Evolutionary conservation across 257 asterid species (phyloP).

Genomic region (Eustoma russellianum): DNA sequence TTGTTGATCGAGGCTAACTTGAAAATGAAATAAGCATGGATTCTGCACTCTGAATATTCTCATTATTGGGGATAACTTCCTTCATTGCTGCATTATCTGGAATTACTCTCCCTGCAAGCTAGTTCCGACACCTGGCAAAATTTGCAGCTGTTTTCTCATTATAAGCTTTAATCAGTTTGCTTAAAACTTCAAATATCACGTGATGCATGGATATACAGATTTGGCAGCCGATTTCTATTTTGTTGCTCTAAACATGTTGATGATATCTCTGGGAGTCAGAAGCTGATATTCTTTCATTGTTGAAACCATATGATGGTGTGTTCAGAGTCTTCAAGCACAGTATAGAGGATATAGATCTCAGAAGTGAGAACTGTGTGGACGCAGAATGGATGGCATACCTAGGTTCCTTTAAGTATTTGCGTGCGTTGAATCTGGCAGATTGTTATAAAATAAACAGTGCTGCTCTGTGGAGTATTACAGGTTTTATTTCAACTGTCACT

Average conservation of each 20-base stretch:
- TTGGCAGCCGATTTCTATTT: neutral
- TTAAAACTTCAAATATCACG: neutral
- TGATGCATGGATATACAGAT: neutral
- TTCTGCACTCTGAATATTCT: too few relatives aligned
- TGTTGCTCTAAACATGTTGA: neutral
- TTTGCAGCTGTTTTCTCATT: too few relatives aligned
- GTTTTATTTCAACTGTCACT: slow-evolving; percentile 19
- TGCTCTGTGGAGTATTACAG: slow-evolving; percentile 77
- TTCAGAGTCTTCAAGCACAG: slow-evolving; percentile 72
- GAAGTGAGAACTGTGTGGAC: slow-evolving; percentile 62
- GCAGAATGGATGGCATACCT: slow-evolving; percentile 98
- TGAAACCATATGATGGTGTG: slow-evolving; percentile 14
- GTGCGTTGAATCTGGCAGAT: slow-evolving; percentile 53
- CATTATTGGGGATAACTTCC: too few relatives aligned
- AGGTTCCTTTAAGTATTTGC: slow-evolving; percentile 70
- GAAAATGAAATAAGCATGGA: too few relatives aligned
- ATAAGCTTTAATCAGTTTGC: neutral
- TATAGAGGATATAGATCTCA: slow-evolving; percentile 58
- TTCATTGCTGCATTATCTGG: too few relatives aligned
- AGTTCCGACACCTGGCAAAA: too few relatives aligned
- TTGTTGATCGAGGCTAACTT: too few relatives aligned
- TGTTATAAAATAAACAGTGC: slow-evolving; percentile 69
- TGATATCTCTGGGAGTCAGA: too few relatives aligned
- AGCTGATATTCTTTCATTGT: too few relatives aligned
- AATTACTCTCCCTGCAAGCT: too few relatives aligned